phyloP scores from a whole-genome alignment of 345 rosid genomes.

The Hypericum androsaemum region DNA sequence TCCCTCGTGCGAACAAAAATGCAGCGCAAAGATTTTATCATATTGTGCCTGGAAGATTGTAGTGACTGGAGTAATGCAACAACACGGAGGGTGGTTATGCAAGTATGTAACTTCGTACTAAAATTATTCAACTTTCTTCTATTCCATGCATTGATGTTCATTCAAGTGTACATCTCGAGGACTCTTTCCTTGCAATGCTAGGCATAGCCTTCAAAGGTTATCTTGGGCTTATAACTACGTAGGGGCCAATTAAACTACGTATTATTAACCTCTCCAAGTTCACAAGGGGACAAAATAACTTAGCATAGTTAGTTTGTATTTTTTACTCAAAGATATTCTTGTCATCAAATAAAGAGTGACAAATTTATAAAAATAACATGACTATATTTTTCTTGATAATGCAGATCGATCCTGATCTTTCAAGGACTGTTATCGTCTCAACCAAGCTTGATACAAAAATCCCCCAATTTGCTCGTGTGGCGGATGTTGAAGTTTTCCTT shows the following conservation, averaged over 20 bases:
- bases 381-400: constrained; percentile 13
- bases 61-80: constrained; percentile 96
- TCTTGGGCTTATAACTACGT: too few relatives aligned
- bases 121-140: background rate
- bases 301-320: too few relatives aligned
- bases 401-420: constrained; percentile 94
- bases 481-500: constrained; percentile 91
- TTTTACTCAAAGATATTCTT: too few relatives aligned
- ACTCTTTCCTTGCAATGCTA: too few relatives aligned
- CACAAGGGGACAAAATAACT: too few relatives aligned
- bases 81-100: constrained; percentile 85
- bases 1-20: constrained; percentile 80
- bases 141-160: background rate
- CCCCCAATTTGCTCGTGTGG: constrained; percentile 79
- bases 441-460: constrained; percentile 92
- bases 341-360: too few relatives aligned
- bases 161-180: too few relatives aligned
- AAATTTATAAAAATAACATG: constrained; percentile 2
- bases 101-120: constrained; percentile 36
- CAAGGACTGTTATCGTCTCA: constrained; percentile 76
- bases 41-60: constrained; percentile 91
- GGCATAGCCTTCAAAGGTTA: too few relatives aligned
- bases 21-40: constrained; percentile 92
- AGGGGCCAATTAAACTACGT: too few relatives aligned
- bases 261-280: too few relatives aligned